Evolutionary conservation across 371 early-diverging fungal genomes (phyloP), one percentile per base, ranked within the genome.

Genomic region (Umbelopsis sp.): DNA sequence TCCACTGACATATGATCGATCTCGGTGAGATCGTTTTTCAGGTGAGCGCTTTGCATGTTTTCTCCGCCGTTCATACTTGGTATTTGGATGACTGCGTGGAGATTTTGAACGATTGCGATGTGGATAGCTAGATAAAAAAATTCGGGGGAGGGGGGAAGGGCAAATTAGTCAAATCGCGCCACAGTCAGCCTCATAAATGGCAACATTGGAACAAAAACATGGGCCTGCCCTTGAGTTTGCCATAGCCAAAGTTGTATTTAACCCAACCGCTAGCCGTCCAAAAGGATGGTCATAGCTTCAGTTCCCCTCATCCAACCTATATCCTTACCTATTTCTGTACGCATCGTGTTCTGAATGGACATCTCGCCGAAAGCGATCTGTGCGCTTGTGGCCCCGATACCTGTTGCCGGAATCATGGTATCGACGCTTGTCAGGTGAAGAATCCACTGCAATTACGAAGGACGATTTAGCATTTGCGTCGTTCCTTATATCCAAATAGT

Each of bases 1-100:
- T 46, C 57, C 20, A 22, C 53, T 44, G 18, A 10, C 41, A 25
- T 67, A 53, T n/a, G 67, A 67, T 52, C 32, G 37, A 10, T 53
- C 44, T 53, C 53, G 67, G 7, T 66, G 53, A 18, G 29, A n/a
- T 6, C 57, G 12, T 35, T n/a, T 32, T 29, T 57, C 57, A 35
- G 35, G 35, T 18, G 57, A 57, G 2, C 16, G 57, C 18, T 35
- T 57, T 3, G 12, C 35, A 57, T 57, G 35, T 12, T 57, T 57
- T 57, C 18, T 57, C 57, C 57, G 57, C 35, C 57, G 25, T 35
- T n/a, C 18, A 18, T 57, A 35, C 35, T 57, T 57, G 29, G 14
- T 35, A 35, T n/a, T 41, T 12, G 7, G 41, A 41, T 41, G 41
- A 7, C 41, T 35, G 35, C 32, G 11, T 4, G 57, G 57, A 0